Percentiles rank a stretch among this genome's conserved stretches.
These are phyloP conservation scores for Cucurbita moschata DNA, from an alignment of 306 rosid species.

Conservation along the genomic window DNA sequence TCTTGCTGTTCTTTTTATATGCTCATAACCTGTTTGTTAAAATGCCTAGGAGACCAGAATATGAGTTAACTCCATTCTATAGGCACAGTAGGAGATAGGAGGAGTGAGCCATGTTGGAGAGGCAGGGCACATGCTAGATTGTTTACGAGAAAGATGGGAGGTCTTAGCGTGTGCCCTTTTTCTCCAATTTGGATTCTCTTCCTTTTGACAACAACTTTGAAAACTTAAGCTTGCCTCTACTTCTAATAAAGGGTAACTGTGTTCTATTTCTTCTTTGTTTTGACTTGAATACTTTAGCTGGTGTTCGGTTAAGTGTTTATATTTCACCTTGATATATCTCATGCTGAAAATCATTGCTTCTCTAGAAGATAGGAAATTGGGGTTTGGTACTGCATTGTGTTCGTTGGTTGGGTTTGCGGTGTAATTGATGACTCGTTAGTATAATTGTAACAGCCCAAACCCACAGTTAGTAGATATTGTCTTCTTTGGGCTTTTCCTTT, in stretches of 20 bases:
- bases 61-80: neutral
- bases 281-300: neutral
- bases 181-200: constrained; percentile 52
- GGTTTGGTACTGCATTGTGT: neutral
- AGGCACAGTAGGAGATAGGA: neutral
- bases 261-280: neutral
- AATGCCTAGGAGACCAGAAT: neutral
- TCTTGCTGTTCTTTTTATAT: neutral
- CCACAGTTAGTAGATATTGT: too few species aligned
- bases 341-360: neutral
- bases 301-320: neutral
- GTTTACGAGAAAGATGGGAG: constrained; percentile 11
- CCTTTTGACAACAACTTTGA: constrained; percentile 11
- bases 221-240: neutral
- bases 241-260: constrained; percentile 1
- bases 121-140: constrained; percentile 76
- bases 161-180: constrained; percentile 37
- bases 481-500: too few species aligned
- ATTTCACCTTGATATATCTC: neutral
- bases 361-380: neutral
- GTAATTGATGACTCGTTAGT: neutral
- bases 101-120: constrained; percentile 58
- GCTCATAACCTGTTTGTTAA: neutral
- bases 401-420: neutral
- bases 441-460: neutral